phyloP scores from a whole-genome alignment of 225 moss, liverwort and hornwort species.

The Neckera pumila region DNA sequence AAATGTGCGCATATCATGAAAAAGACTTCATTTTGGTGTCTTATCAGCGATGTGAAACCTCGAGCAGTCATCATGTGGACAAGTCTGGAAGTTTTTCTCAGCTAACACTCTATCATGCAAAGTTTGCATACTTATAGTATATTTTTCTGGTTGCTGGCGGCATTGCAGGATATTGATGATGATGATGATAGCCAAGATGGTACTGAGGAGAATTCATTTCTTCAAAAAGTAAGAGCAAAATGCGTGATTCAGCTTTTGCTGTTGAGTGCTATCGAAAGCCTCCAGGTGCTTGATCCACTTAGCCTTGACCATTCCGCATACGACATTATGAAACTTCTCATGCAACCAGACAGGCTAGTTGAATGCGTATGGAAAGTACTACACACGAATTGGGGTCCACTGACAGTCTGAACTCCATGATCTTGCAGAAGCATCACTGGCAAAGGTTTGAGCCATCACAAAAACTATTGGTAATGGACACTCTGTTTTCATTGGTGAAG shows the following conservation, averaged over 20 bases:
- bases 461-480: slow-evolving; percentile 71
- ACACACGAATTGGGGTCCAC: not conserved
- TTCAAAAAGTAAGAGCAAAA: slow-evolving; percentile 61
- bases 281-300: slow-evolving; percentile 44
- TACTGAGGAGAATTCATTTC: slow-evolving; percentile 40
- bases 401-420: not conserved
- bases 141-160: not conserved
- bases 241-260: slow-evolving; percentile 41
- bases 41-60: not conserved
- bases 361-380: not conserved
- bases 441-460: slow-evolving; percentile 61
- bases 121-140: not conserved
- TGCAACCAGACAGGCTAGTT: not conserved
- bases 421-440: slow-evolving; percentile 76
- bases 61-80: not conserved
- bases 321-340: not conserved
- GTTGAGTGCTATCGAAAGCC: slow-evolving; percentile 69
- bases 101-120: not conserved
- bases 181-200: slow-evolving; percentile 30
- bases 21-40: not conserved
- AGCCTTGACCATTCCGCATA: not conserved
- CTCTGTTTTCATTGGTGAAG: slow-evolving; percentile 69
- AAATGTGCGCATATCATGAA: not conserved
- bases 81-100: not conserved
- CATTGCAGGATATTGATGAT: slow-evolving; percentile 39